A percentile compares a stretch with the other conserved stretches of the same genome.
phyloP scores from a whole-genome alignment of 2,329 filamentous ascomycete genomes.

The Colletotrichum camelliae region DNA sequence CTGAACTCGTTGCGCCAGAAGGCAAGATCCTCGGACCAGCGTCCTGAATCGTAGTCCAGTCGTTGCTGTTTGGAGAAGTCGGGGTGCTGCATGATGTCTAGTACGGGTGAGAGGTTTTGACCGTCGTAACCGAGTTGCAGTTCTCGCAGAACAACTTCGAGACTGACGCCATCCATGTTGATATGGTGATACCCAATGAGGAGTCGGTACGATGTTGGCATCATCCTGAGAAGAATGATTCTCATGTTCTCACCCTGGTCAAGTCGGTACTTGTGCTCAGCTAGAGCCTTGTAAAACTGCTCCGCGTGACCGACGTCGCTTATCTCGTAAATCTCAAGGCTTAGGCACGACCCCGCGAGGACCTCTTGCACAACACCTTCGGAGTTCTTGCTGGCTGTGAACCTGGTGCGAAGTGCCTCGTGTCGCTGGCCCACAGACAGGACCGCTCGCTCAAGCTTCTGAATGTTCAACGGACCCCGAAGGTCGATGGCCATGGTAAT shows the following conservation, averaged over 20 bases:
- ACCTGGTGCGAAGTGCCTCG: slow-evolving; percentile 38
- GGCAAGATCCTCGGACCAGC: not conserved
- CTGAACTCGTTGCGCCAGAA: not conserved
- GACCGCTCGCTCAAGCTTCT: slow-evolving; percentile 37
- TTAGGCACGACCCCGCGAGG: not conserved
- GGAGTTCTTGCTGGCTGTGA: not conserved
- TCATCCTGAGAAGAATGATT: not conserved
- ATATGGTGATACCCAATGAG: not conserved
- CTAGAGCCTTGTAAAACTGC: not conserved
- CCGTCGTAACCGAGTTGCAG: not conserved
- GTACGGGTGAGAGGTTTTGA: not conserved
- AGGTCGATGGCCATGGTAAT: slow-evolving; percentile 35
- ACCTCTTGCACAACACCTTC: not conserved
- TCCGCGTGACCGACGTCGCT: not conserved
- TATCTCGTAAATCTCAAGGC: not conserved
- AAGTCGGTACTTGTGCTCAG: not conserved
- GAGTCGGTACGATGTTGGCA: not conserved
- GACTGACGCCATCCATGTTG: not conserved
- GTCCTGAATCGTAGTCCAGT: not conserved
- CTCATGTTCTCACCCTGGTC: not conserved
- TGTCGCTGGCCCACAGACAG: slow-evolving; percentile 30
- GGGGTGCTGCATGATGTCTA: not conserved
- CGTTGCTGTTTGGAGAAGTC: not conserved
- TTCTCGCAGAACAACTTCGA: not conserved
- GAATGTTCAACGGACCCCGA: slow-evolving; percentile 34